Evolutionary conservation across 2,329 filamentous ascomycete species (phyloP), one percentile per base, ranked within the genome.

Genomic region (Microcera coccophila): DNA sequence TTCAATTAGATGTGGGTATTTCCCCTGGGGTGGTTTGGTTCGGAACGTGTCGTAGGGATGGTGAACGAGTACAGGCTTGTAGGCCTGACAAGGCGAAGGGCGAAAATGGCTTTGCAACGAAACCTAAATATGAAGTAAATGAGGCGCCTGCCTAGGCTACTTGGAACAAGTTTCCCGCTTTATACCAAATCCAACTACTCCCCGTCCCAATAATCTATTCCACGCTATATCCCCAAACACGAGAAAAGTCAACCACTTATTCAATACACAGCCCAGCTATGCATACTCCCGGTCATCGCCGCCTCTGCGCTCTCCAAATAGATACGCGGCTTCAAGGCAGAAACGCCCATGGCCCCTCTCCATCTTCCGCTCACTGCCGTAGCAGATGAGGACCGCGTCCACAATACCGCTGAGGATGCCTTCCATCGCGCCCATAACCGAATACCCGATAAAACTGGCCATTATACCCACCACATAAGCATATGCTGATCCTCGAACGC

Each of bases 371-470:
- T 98, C 93, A 58, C 88, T 95, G 19, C 87, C 90, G 79, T 95
- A 97, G 71, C 93, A 98, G 11, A 98, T 84, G 18, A 97, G 79
- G 26, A 89, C 83, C 3, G 86, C 90, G 65, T 95, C 90, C 4
- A 95, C 79, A 39, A 95, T 90, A 40, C 88, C 88, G 39, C 87
- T 87, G 18, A 95, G 70, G 15, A 95, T 85, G 12, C 89, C 87
- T 62, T 95, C 90, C 78, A 95, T 91, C 2, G 90, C 86, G 19
- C 90, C 89, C 38, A 98, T 73, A 1, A 97, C 84, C 4, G 88
- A 90, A 83, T 93, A 98, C 7, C 93, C 93, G 54, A 98, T 96
- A 41, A 91, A 90, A 47, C 87, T 89, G 14, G 93, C 93, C 53
- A 97, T 85, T 49, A 98, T 66, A 9, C 90, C 93, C 17, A 98